Evolutionary conservation across 257 asterid species (phyloP).

Genomic region (Voacanga thouarsii): DNA sequence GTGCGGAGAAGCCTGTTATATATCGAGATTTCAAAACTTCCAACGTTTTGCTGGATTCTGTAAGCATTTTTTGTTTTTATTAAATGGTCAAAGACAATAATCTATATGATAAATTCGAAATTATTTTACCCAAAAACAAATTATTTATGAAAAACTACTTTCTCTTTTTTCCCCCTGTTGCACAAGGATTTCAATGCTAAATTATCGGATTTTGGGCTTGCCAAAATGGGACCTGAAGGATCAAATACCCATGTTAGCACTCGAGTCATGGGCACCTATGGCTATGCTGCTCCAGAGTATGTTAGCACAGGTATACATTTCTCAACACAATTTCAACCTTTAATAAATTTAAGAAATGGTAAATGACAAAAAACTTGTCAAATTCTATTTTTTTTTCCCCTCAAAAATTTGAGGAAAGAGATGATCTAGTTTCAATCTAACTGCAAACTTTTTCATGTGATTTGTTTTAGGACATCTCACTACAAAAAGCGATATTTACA

Average conservation of each 20-base stretch:
- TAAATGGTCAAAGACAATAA: not conserved
- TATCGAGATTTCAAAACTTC: slow-evolving; percentile 95
- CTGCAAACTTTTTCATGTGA: not conserved
- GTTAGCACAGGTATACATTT: slow-evolving; percentile 61
- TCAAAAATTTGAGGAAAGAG: too few species aligned
- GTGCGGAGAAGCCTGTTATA: slow-evolving; percentile 75
- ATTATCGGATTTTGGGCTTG: slow-evolving; percentile 86
- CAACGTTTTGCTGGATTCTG: slow-evolving; percentile 72
- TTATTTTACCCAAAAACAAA: not conserved
- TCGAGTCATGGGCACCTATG: slow-evolving; percentile 92
- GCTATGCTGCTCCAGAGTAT: slow-evolving; percentile 96
- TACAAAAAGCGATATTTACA: slow-evolving; percentile 81
- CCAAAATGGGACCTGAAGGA: slow-evolving; percentile 96
- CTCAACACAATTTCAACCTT: not conserved
- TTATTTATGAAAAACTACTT: not conserved
- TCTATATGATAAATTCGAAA: not conserved
- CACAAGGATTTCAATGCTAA: slow-evolving; percentile 81
- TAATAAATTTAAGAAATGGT: too few species aligned
- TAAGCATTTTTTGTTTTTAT: slow-evolving; percentile 13
- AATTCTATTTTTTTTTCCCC: too few species aligned
- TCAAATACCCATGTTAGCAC: slow-evolving; percentile 91
- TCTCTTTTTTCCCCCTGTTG: not conserved
- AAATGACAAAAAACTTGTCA: not conserved
- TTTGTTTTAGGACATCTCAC: slow-evolving; percentile 74
- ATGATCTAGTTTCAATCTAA: not conserved